phyloP scores from a whole-genome alignment of 2,329 filamentous ascomycete species.

The Xylaria sp. region DNA sequence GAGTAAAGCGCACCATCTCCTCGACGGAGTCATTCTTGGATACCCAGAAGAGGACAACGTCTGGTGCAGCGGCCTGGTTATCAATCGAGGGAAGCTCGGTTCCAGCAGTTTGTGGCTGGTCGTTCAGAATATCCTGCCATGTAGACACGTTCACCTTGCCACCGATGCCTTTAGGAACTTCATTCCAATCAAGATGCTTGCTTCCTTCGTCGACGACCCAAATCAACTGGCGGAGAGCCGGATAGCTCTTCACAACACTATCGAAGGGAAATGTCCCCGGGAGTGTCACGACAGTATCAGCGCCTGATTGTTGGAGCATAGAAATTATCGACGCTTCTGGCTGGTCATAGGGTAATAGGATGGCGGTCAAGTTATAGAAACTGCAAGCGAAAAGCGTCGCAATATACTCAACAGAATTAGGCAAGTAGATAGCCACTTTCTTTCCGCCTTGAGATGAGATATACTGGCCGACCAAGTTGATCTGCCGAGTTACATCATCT shows the following conservation, averaged over 20 bases:
- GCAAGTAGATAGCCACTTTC: slow-evolving; percentile 88
- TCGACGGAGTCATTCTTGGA: slow-evolving; percentile 62
- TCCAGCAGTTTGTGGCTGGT: slow-evolving; percentile 68
- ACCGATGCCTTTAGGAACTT: slow-evolving; percentile 80
- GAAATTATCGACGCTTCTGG: slow-evolving; percentile 74
- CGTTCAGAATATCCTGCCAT: slow-evolving; percentile 89
- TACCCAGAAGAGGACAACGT: slow-evolving; percentile 76
- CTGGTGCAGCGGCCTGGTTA: slow-evolving; percentile 62
- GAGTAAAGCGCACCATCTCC: slow-evolving; percentile 84
- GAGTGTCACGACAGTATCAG: slow-evolving; percentile 84
- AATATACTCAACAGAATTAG: slow-evolving; percentile 92
- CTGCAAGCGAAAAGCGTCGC: slow-evolving; percentile 85
- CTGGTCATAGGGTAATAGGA: slow-evolving; percentile 86
- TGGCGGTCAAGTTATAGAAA: slow-evolving; percentile 87
- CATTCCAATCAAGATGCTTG: slow-evolving; percentile 94
- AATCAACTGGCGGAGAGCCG: slow-evolving; percentile 79
- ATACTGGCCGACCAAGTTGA: slow-evolving; percentile 85
- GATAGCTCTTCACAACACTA: slow-evolving; percentile 74
- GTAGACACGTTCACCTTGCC: slow-evolving; percentile 84
- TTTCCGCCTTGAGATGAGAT: slow-evolving; percentile 76
- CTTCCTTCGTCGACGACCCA: slow-evolving; percentile 95
- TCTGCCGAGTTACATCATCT: slow-evolving; percentile 83
- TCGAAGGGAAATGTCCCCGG: slow-evolving; percentile 90
- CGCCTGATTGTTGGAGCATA: slow-evolving; percentile 77
- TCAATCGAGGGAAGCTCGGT: slow-evolving; percentile 73